A percentile compares a stretch with the other conserved stretches of the same genome.
Conservation (phyloP, 2,329 filamentous ascomycete species). For the Lomentospora prolificans region DNA sequence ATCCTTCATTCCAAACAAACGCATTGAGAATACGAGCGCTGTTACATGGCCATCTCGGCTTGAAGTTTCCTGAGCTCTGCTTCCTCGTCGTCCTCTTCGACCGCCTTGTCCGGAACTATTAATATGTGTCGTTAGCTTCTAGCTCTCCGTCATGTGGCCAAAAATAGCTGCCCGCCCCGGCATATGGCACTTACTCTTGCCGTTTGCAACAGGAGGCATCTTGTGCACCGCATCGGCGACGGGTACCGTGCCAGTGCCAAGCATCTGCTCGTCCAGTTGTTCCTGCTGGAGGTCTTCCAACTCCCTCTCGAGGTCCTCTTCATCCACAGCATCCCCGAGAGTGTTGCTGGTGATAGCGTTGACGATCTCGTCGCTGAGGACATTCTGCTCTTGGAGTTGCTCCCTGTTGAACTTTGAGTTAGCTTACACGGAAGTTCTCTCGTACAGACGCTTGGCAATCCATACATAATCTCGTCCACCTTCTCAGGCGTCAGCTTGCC, state of each 20-base stretch:
- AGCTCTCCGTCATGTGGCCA: background rate
- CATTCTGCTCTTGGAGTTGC: slow-evolving; percentile 81
- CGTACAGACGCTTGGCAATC: slow-evolving; percentile 17
- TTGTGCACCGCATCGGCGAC: slow-evolving; percentile 67
- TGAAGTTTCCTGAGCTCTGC: slow-evolving; percentile 87
- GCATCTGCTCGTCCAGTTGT: slow-evolving; percentile 85
- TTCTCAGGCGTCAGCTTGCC: slow-evolving; percentile 84
- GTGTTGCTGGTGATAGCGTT: slow-evolving; percentile 68
- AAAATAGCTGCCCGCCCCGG: too few relatives aligned
- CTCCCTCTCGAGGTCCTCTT: slow-evolving; percentile 77
- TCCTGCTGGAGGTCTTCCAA: slow-evolving; percentile 84
- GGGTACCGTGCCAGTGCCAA: slow-evolving; percentile 77
- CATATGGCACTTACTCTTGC: slow-evolving; percentile 58
- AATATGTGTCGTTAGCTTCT: background rate
- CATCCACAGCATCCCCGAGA: slow-evolving; percentile 64
- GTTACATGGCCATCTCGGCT: slow-evolving; percentile 92
- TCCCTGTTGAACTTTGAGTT: slow-evolving; percentile 49
- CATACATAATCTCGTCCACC: slow-evolving; percentile 90
- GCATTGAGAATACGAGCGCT: background rate
- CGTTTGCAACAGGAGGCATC: slow-evolving; percentile 64
- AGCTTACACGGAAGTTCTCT: background rate
- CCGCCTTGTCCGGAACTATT: slow-evolving; percentile 42
- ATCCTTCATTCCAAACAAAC: background rate
- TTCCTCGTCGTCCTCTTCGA: slow-evolving; percentile 88
- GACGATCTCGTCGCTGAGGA: slow-evolving; percentile 86